These are phyloP conservation scores for Coemansia sp. DNA, from an alignment of 192 early-diverging fungal genomes.

Conservation along the genomic window DNA sequence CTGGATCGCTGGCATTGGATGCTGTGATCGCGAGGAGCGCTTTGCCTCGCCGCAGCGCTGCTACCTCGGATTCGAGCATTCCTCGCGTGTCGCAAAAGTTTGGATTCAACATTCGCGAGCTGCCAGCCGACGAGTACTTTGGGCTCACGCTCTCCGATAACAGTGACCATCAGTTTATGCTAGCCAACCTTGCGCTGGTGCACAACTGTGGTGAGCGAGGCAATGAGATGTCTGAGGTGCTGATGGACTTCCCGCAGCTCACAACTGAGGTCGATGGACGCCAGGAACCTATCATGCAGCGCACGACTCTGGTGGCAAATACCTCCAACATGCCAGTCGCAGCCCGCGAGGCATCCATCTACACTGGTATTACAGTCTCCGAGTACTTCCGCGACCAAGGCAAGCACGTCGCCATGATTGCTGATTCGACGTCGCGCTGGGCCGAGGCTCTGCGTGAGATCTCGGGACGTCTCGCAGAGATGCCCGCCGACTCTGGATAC, in stretches of 20 bases:
- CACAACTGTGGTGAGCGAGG: conserved; percentile 89
- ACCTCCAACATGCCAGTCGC: conserved; percentile 99
- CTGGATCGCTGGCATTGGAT: background rate
- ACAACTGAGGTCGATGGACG: conserved; percentile 92
- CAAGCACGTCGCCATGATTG: conserved; percentile 99
- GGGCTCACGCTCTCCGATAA: conserved; percentile 28
- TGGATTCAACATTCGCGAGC: conserved; percentile 17
- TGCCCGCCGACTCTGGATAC: conserved; percentile 99
- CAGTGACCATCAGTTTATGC: conserved; percentile 58
- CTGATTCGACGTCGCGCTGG: conserved; percentile 99
- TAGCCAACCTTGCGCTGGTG: conserved; percentile 52
- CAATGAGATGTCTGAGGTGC: conserved; percentile 99
- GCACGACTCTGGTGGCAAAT: conserved; percentile 98
- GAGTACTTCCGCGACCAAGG: conserved; percentile 99
- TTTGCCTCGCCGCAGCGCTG: background rate
- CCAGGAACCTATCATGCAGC: conserved; percentile 99
- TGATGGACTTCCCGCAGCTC: conserved; percentile 99
- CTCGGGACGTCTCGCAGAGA: conserved; percentile 99
- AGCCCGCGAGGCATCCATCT: conserved; percentile 99
- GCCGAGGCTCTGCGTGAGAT: conserved; percentile 99
- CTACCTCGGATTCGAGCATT: background rate
- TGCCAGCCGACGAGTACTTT: conserved; percentile 33
- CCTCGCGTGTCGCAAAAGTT: conserved; percentile 16
- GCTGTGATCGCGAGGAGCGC: conserved; percentile 20
- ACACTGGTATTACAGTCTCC: conserved; percentile 99